phyloP scores from a whole-genome alignment of 1,284 basidiomycete genomes.

The Limonomyces culmigenus region DNA sequence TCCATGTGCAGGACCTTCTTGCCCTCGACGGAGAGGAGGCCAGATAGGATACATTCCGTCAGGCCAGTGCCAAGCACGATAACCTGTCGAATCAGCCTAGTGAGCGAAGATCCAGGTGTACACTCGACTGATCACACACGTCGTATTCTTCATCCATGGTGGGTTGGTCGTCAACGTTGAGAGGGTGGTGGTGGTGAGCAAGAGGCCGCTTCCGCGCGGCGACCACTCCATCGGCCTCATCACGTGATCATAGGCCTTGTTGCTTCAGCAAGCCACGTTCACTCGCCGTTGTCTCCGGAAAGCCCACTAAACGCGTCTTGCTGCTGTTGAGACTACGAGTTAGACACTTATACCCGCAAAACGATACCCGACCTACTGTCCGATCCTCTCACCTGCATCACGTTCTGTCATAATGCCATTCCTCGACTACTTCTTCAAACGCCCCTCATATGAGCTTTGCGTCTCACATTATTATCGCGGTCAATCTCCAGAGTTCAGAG shows the following conservation, averaged over 20 bases:
- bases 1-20: conserved; percentile 99
- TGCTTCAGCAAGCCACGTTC: background rate
- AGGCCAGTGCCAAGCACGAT: conserved; percentile 92
- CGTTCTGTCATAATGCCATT: background rate
- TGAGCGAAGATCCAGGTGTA: conserved; percentile 7
- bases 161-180: conserved; percentile 2
- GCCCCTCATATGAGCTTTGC: background rate
- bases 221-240: background rate
- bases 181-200: background rate
- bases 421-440: conserved; percentile 1
- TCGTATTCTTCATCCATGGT: conserved; percentile 86
- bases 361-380: background rate
- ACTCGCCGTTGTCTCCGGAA: background rate
- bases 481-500: background rate
- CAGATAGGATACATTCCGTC: conserved; percentile 96
- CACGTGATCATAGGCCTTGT: background rate
- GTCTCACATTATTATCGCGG: background rate
- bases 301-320: background rate
- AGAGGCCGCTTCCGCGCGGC: no score
- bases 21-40: conserved; percentile 92
- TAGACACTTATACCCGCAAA: background rate
- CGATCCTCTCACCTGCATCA: no score
- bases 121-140: conserved; percentile 23
- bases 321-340: background rate
- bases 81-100: conserved; percentile 35